phyloP scores from a whole-genome alignment of 2,329 filamentous ascomycete genomes.

The Curvularia sp. region DNA sequence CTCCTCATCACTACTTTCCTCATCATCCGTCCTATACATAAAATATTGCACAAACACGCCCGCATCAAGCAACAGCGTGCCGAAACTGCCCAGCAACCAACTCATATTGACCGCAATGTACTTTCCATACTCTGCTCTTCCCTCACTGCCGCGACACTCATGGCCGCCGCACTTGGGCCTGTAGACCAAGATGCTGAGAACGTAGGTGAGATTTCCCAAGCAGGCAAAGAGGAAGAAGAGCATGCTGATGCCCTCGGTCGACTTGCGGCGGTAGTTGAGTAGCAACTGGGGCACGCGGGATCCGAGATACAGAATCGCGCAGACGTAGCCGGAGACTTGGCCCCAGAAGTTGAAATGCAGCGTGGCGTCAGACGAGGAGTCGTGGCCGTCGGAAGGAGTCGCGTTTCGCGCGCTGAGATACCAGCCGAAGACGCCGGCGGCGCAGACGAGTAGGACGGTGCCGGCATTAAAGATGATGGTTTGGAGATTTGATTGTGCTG shows the following conservation, averaged over 20 bases:
- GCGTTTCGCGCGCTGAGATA: conserved; percentile 64
- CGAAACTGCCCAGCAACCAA: conserved; percentile 88
- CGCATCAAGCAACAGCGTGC: conserved; percentile 84
- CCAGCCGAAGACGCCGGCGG: conserved; percentile 85
- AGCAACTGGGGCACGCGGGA: conserved; percentile 89
- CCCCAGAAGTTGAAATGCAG: conserved; percentile 77
- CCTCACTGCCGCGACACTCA: conserved; percentile 70
- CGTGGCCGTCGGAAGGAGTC: conserved; percentile 42
- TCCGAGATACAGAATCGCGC: conserved; percentile 85
- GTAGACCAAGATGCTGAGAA: conserved; percentile 89
- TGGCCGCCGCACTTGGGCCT: conserved; percentile 69
- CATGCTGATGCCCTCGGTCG: conserved; percentile 89
- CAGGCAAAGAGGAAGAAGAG: conserved; percentile 97
- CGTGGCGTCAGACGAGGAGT: conserved; percentile 43
- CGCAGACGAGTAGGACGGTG: conserved; percentile 80
- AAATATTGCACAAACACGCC: conserved; percentile 93
- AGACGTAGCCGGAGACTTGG: conserved; percentile 93
- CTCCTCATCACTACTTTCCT: conserved; percentile 40
- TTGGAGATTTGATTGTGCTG: conserved; percentile 57
- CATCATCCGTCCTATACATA: conserved; percentile 68
- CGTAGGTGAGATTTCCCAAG: conserved; percentile 92
- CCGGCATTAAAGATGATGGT: conserved; percentile 74
- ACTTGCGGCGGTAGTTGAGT: conserved; percentile 90
- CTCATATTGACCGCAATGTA: conserved; percentile 91
- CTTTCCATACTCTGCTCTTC: conserved; percentile 69